phyloP scores from a whole-genome alignment of 441 rosid species.

The Adansonia rubrostipa region DNA sequence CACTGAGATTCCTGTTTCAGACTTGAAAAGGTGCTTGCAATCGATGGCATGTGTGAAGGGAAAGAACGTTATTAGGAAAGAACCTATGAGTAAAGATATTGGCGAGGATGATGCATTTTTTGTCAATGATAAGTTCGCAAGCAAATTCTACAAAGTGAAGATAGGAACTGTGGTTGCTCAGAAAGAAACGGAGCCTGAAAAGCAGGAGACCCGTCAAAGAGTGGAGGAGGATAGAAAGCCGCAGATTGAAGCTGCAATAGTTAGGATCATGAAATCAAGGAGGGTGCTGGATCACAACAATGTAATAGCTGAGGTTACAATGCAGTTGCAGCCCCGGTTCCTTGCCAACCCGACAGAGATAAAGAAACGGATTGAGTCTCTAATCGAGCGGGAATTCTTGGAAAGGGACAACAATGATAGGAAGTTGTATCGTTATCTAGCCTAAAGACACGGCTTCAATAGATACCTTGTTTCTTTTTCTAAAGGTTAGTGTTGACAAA shows the following conservation, averaged over 20 bases:
- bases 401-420: constrained; percentile 88
- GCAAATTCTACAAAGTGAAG: constrained; percentile 95
- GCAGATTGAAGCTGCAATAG: constrained; percentile 96
- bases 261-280: constrained; percentile 97
- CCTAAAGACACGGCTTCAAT: constrained; percentile 49
- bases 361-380: constrained; percentile 92
- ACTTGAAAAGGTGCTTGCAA: constrained; percentile 90
- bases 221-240: constrained; percentile 99
- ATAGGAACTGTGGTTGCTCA: constrained; percentile 97
- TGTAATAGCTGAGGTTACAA: constrained; percentile 83
- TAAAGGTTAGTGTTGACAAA: constrained; percentile 37
- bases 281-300: constrained; percentile 92
- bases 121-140: constrained; percentile 85
- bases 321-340: constrained; percentile 92
- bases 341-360: constrained; percentile 93
- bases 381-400: constrained; percentile 93
- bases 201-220: constrained; percentile 95
- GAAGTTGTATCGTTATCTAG: constrained; percentile 89
- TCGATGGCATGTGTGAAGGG: constrained; percentile 94
- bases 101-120: constrained; percentile 83
- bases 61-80: constrained; percentile 85
- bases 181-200: constrained; percentile 94
- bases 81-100: constrained; percentile 95
- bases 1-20: constrained; percentile 82
- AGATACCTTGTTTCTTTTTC: constrained; percentile 34